Evolutionary conservation across 164 flowering plant genomes (phyloP), one percentile per base, ranked within the genome.

Genomic region (Stephania cephalantha): DNA sequence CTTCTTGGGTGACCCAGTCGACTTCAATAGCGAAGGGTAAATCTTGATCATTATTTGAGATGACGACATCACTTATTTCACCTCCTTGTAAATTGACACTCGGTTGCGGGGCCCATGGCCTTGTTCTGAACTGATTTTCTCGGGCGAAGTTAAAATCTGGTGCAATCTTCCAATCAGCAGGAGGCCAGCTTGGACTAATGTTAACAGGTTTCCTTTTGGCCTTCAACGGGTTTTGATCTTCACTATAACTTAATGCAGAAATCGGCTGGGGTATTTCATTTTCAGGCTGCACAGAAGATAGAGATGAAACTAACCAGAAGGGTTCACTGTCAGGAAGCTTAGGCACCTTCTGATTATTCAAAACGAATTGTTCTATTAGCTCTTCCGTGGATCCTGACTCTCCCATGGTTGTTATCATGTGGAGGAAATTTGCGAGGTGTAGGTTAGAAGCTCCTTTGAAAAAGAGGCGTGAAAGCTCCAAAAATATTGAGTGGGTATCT

Each of bases 391-490:
- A 87, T 73, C 97, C 97, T 30, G 93, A 86, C 81, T 96, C 89
- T 29, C 81, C 91, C 98, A 91, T 94, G 48, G 97, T 91, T 71
- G 88, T 86, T 73, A 96, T 82, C 97, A 92, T 87, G 82, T 90
- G 94, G 77, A 96, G 98, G 82, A 94, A 96, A 87, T 96, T 96
- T 68, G 99, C 98, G 73, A 96, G 78, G 71, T 88, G 91, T 52
- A 93, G 73, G 13, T 94, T 87, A 18, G 90, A 83, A 77, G 73
- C 73, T 66, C 93, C 95, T 75, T 81, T 63, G 74, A 87, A 87
- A 55, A 92, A 87, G 65, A 89, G 73, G 76, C 90, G 85, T 78
- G 97, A 91, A 30, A 96, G 87, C 81, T 96, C 99, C 90, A 92
- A 78, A 83, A 87, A 96, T 70, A 94, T 46, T 44, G 95, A 80